A percentile compares a stretch with the other conserved stretches of the same genome.
Evolutionary conservation across 1,139 yeast species (phyloP).

Genomic region (Saccharomycopsis hybrid): DNA sequence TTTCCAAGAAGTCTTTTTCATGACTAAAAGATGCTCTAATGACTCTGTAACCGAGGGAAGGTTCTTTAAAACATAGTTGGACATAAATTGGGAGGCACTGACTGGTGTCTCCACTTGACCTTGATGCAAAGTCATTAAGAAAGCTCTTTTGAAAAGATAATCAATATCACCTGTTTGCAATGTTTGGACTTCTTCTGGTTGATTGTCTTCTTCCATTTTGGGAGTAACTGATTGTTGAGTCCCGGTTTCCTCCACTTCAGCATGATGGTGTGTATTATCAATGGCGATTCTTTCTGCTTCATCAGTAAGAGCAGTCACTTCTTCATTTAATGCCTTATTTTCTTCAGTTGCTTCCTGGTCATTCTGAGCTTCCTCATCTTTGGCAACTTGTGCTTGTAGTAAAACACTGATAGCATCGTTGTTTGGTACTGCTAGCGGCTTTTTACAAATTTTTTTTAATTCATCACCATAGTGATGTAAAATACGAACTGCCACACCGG

Average conservation of each 20-base stretch:
- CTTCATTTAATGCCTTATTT: not conserved
- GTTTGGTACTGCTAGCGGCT: constrained; percentile 12
- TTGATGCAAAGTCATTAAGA: constrained; percentile 59
- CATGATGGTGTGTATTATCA: not conserved
- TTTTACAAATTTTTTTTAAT: constrained; percentile 20
- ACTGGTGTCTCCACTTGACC: constrained; percentile 56
- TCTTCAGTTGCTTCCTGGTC: not conserved
- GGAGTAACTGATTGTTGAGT: constrained; percentile 10
- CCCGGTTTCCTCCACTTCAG: constrained; percentile 1
- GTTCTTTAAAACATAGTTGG: constrained; percentile 60
- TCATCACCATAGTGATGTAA: constrained; percentile 51
- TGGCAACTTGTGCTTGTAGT: not conserved
- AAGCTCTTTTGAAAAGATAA: constrained; percentile 60
- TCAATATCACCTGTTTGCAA: constrained; percentile 50
- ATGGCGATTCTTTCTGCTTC: constrained; percentile 6
- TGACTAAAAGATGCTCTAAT: constrained; percentile 41
- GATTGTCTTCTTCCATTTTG: constrained; percentile 7
- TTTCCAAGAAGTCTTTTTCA: constrained; percentile 85
- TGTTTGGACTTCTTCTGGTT: constrained; percentile 11
- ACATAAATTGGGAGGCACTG: constrained; percentile 67
- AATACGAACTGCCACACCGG: constrained; percentile 64
- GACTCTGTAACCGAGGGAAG: constrained; percentile 47
- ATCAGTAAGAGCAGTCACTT: not conserved
- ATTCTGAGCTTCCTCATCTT: not conserved
- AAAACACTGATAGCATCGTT: constrained; percentile 13